Percentiles rank a stretch among this genome's conserved stretches.
phyloP scores from a whole-genome alignment of 495 filamentous ascomycete species.

The Penicillium herquei region DNA sequence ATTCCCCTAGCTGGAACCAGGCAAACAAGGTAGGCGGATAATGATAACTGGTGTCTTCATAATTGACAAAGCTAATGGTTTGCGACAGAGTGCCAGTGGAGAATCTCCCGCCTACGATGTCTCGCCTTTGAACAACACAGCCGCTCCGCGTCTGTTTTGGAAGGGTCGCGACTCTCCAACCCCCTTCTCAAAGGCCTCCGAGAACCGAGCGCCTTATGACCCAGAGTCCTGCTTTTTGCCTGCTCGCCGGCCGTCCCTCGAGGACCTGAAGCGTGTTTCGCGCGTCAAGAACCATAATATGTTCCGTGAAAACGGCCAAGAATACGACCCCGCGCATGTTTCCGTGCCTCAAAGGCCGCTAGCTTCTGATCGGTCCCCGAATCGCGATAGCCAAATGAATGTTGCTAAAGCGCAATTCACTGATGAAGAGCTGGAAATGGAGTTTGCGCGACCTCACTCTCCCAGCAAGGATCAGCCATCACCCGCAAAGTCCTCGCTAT shows the following conservation, averaged over 20 bases:
- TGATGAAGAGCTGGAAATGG: conserved; percentile 27
- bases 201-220: conserved; percentile 64
- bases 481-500: conserved; percentile 82
- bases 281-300: conserved; percentile 97
- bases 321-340: conserved; percentile 81
- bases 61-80: conserved; percentile 32
- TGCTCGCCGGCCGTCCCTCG: conserved; percentile 79
- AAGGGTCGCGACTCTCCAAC: conserved; percentile 67
- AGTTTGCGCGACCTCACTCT: conserved; percentile 50
- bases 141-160: conserved; percentile 82
- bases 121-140: conserved; percentile 63
- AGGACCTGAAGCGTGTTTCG: conserved; percentile 88
- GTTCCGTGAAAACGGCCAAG: conserved; percentile 83
- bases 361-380: conserved; percentile 57
- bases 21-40: conserved; percentile 54
- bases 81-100: conserved; percentile 45
- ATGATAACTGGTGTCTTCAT: not conserved
- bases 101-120: conserved; percentile 77
- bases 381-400: conserved; percentile 62
- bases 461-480: conserved; percentile 74
- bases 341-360: conserved; percentile 76
- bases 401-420: conserved; percentile 36
- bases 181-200: conserved; percentile 59
- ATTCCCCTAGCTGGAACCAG: conserved; percentile 78
- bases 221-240: conserved; percentile 63